These are phyloP conservation scores for Zymoseptoria tritici DNA, from an alignment of 2,329 filamentous ascomycete genomes.

Conservation along the genomic window DNA sequence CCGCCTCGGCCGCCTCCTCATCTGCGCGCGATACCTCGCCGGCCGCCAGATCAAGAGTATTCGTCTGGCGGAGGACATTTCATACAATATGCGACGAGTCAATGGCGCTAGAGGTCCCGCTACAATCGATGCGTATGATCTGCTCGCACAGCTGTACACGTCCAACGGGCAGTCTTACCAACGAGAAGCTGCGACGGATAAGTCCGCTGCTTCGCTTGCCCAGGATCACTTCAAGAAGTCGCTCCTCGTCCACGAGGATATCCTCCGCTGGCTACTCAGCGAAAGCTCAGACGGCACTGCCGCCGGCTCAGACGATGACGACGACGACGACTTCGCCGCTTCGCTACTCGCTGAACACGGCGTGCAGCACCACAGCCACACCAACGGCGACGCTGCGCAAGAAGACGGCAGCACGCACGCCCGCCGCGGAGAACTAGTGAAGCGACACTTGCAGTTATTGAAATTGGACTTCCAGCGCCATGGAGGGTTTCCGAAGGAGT, in stretches of 20 bases:
- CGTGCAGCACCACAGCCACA: conserved; percentile 23
- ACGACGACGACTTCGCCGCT: conserved; percentile 33
- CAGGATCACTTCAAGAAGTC: conserved; percentile 36
- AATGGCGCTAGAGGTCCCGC: conserved; percentile 43
- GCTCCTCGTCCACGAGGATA: conserved; percentile 28
- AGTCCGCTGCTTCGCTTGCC: conserved; percentile 28
- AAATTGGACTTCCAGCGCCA: conserved; percentile 37
- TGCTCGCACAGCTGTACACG: conserved; percentile 46
- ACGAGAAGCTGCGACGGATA: conserved; percentile 30
- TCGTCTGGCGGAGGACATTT: conserved; percentile 47
- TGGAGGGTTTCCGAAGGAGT: conserved; percentile 42
- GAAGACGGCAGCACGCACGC: conserved; percentile 17
- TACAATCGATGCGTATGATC: conserved; percentile 44
- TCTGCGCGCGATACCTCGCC: conserved; percentile 46
- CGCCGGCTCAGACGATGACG: conserved; percentile 29
- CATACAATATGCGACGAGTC: conserved; percentile 49
- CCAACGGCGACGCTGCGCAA: conserved; percentile 16
- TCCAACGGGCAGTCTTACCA: conserved; percentile 33
- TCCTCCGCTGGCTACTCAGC: conserved; percentile 23
- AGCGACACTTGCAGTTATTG: conserved; percentile 32
- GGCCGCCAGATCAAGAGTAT: conserved; percentile 39
- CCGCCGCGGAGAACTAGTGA: conserved; percentile 25
- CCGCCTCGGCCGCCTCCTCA: conserved; percentile 46
- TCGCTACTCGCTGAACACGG: conserved; percentile 32
- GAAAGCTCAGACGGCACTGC: conserved; percentile 22